Evolutionary conservation across 208 protist species (phyloP).

Genomic region (Trichomonas tenax): DNA sequence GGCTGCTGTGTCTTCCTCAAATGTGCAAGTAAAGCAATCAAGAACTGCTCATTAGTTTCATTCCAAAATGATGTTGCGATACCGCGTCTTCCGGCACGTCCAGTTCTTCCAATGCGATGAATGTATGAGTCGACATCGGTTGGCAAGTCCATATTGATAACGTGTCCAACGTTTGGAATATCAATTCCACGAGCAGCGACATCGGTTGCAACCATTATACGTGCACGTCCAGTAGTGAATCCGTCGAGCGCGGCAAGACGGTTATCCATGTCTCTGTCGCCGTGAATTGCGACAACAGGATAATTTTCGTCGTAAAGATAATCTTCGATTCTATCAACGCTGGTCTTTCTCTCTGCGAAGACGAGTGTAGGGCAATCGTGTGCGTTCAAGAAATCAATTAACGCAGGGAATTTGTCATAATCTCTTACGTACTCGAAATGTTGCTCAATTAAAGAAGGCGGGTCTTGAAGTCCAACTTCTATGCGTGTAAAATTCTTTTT

Average conservation of each 20-base stretch:
- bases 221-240: slow-evolving; percentile 64
- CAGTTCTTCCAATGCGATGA: slow-evolving; percentile 97
- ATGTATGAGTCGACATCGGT: slow-evolving; percentile 96
- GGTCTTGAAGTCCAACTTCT: slow-evolving; percentile 38
- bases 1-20: not conserved
- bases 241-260: slow-evolving; percentile 51
- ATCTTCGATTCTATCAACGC: slow-evolving; percentile 75
- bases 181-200: slow-evolving; percentile 88
- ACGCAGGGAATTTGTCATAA: slow-evolving; percentile 45
- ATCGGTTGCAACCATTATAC: slow-evolving; percentile 85
- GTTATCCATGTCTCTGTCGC: slow-evolving; percentile 62
- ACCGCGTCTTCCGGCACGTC: slow-evolving; percentile 62
- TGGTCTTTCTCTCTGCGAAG: slow-evolving; percentile 95
- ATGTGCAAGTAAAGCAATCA: not conserved
- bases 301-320: slow-evolving; percentile 60
- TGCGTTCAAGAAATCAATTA: slow-evolving; percentile 22
- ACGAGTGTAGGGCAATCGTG: slow-evolving; percentile 39
- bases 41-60: not conserved
- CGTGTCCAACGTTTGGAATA: slow-evolving; percentile 81
- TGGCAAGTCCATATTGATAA: slow-evolving; percentile 93
- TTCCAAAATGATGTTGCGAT: not conserved
- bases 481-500: slow-evolving; percentile 42
- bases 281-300: slow-evolving; percentile 72
- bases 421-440: slow-evolving; percentile 27
- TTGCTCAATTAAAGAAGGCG: not conserved